Percentiles rank a stretch among this genome's conserved stretches.
Conservation (phyloP, 345 rosid genomes). For the Alliaria petiolata region DNA sequence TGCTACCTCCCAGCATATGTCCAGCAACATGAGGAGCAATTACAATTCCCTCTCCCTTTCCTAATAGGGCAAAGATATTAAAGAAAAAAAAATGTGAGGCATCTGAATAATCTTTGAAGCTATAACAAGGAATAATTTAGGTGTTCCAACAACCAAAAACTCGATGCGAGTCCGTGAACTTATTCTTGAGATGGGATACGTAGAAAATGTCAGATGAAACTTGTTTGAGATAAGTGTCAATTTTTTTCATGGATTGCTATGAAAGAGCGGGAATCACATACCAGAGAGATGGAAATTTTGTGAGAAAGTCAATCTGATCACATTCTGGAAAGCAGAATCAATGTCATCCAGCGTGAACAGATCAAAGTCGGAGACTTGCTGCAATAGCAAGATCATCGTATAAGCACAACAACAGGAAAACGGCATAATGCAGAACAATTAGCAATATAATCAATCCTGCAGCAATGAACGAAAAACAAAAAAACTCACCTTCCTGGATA, state of each 20-base stretch:
- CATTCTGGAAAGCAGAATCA: slow-evolving; percentile 83
- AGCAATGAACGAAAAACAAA: neutral
- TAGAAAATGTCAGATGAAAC: neutral
- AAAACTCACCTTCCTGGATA: slow-evolving; percentile 68
- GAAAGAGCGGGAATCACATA: slow-evolving; percentile 22
- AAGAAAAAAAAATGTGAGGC: neutral
- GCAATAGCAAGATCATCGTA: slow-evolving; percentile 25
- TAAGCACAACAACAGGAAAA: slow-evolving; percentile 14
- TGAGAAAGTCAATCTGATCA: slow-evolving; percentile 82
- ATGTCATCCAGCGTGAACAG: slow-evolving; percentile 87
- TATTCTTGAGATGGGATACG: neutral
- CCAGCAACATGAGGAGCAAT: slow-evolving; percentile 96
- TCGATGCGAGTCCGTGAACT: neutral
- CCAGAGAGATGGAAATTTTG: slow-evolving; percentile 89
- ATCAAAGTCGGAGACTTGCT: slow-evolving; percentile 97
- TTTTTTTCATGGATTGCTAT: neutral
- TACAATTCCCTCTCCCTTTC: slow-evolving; percentile 97
- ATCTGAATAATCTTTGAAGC: neutral
- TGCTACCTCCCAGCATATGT: slow-evolving; percentile 90
- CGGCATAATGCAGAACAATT: neutral
- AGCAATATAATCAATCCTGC: neutral
- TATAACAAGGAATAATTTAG: neutral
- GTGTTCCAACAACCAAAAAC: no score
- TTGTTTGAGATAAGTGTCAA: neutral
- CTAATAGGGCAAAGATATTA: slow-evolving; percentile 33